Conservation (phyloP, 495 filamentous ascomycete species). For the Lophium mytilinum region DNA sequence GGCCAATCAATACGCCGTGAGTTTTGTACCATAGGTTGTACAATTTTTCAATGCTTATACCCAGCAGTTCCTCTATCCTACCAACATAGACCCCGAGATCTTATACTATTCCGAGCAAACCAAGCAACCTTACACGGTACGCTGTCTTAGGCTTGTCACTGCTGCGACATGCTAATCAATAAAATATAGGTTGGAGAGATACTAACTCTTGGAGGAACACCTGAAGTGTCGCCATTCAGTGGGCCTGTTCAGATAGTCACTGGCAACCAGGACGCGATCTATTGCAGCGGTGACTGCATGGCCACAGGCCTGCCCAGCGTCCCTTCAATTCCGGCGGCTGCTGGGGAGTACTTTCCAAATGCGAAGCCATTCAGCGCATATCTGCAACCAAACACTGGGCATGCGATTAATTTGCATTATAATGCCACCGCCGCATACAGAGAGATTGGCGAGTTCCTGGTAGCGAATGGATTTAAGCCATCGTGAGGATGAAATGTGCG, state of each 20-base stretch:
- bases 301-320: slow-evolving; percentile 29
- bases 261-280: slow-evolving; percentile 42
- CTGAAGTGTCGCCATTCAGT: slow-evolving; percentile 31
- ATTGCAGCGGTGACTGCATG: slow-evolving; percentile 47
- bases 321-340: slow-evolving; percentile 37
- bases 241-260: slow-evolving; percentile 44
- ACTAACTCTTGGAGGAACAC: slow-evolving; percentile 34
- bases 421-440: slow-evolving; percentile 40
- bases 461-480: slow-evolving; percentile 23
- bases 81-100: slow-evolving; percentile 41
- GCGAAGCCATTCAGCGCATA: slow-evolving; percentile 38
- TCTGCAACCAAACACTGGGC: slow-evolving; percentile 43
- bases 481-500: background rate
- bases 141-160: background rate
- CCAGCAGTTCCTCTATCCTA: slow-evolving; percentile 38
- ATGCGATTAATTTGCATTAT: slow-evolving; percentile 46
- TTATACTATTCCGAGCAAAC: slow-evolving; percentile 35
- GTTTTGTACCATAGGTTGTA: background rate
- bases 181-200: slow-evolving; percentile 37
- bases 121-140: slow-evolving; percentile 42
- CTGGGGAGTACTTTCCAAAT: slow-evolving; percentile 36
- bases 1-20: slow-evolving; percentile 30
- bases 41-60: background rate
- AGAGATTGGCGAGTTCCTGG: slow-evolving; percentile 32
- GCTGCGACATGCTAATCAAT: background rate